These are phyloP conservation scores for Metschnikowia reukaufii DNA, from an alignment of 805 yeast species.

Conservation along the genomic window DNA sequence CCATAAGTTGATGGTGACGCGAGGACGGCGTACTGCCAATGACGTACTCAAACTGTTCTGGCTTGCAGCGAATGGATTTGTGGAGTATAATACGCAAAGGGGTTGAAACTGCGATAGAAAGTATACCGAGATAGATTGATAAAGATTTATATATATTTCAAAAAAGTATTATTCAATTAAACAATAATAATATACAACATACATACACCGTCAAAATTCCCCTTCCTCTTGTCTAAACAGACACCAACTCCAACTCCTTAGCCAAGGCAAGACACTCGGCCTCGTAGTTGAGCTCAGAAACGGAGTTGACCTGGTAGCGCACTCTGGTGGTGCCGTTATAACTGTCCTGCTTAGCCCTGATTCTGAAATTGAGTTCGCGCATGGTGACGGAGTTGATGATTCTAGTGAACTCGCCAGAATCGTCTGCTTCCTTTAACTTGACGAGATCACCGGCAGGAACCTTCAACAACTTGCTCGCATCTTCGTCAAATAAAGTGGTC, in stretches of 20 bases:
- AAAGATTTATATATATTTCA: no score
- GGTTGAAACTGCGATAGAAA: constrained; percentile 20
- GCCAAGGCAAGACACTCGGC: constrained; percentile 62
- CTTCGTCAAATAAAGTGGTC: constrained; percentile 84
- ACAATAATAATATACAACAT: not conserved
- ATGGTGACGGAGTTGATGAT: constrained; percentile 52
- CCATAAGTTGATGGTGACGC: constrained; percentile 57
- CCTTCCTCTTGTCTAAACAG: constrained; percentile 6
- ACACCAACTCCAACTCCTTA: constrained; percentile 33
- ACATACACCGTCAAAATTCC: not conserved
- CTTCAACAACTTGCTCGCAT: constrained; percentile 68
- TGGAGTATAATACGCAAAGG: constrained; percentile 33
- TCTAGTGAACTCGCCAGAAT: constrained; percentile 42
- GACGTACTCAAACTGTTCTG: constrained; percentile 62
- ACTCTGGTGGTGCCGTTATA: constrained; percentile 78
- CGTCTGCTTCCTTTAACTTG: constrained; percentile 39
- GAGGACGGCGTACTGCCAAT: constrained; percentile 64
- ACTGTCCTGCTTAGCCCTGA: constrained; percentile 79
- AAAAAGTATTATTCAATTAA: not conserved
- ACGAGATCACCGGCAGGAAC: constrained; percentile 64
- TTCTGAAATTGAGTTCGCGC: constrained; percentile 70
- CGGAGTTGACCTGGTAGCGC: constrained; percentile 64
- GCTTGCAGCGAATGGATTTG: constrained; percentile 58
- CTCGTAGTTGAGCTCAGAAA: constrained; percentile 53
- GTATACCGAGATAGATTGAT: no score